Percentiles rank a stretch among this genome's conserved stretches.
These are phyloP conservation scores for Hypoxylon cercidicola DNA, from an alignment of 495 filamentous ascomycete species.

Conservation along the genomic window DNA sequence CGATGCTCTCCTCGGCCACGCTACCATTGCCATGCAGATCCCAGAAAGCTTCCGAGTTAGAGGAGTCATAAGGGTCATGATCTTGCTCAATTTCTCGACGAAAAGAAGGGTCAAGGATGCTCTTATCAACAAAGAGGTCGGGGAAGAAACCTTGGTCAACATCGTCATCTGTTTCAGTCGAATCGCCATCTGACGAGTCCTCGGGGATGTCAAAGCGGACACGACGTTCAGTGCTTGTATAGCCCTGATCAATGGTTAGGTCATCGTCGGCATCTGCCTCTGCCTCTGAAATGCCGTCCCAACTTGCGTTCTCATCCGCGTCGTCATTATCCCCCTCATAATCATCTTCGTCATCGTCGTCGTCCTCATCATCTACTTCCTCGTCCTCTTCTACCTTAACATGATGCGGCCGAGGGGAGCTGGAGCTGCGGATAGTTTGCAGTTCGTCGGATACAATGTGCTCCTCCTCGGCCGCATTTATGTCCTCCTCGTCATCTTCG, in stretches of 20 bases:
- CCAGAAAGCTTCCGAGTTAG: constrained; percentile 58
- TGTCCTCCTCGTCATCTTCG: constrained; percentile 75
- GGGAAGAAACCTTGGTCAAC: constrained; percentile 67
- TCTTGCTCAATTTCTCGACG: constrained; percentile 76
- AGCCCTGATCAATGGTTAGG: constrained; percentile 53
- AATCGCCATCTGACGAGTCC: constrained; percentile 58
- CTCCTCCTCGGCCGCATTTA: constrained; percentile 77
- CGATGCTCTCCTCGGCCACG: constrained; percentile 14
- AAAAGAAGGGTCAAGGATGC: constrained; percentile 72
- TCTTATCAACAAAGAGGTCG: constrained; percentile 77
- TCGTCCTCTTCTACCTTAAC: constrained; percentile 41
- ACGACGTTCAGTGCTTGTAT: constrained; percentile 59
- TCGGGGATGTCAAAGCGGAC: constrained; percentile 63
- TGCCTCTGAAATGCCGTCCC: constrained; percentile 66
- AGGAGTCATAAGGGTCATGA: constrained; percentile 60
- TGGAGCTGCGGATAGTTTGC: constrained; percentile 44
- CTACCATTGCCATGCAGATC: constrained; percentile 52
- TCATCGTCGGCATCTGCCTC: constrained; percentile 61
- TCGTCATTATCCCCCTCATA: constrained; percentile 51
- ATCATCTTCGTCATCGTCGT: constrained; percentile 51
- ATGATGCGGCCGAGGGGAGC: constrained; percentile 55
- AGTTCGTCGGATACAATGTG: constrained; percentile 65
- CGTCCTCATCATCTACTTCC: constrained; percentile 44
- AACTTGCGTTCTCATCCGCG: constrained; percentile 61
- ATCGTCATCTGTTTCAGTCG: constrained; percentile 57